phyloP scores from a whole-genome alignment of 2,329 filamentous ascomycete species.

The Salinomyces thailandicus region DNA sequence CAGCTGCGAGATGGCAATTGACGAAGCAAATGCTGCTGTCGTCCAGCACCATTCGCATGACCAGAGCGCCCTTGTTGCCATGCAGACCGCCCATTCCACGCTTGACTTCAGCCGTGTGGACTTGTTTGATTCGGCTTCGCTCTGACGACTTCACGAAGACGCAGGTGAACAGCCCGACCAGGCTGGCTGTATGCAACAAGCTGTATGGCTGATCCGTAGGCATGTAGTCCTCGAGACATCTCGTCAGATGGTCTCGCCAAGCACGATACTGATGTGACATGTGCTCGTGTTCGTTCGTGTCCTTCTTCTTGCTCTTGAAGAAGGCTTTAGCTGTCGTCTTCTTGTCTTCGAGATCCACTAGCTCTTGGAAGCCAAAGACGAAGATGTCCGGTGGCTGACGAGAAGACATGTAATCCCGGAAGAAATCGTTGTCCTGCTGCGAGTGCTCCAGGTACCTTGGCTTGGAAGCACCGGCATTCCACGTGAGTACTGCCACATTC shows the following conservation, averaged over 20 bases:
- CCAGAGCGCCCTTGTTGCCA: slow-evolving; percentile 90
- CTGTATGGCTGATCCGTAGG: slow-evolving; percentile 67
- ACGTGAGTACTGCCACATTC: slow-evolving; percentile 72
- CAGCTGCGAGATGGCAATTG: slow-evolving; percentile 93
- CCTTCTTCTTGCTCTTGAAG: slow-evolving; percentile 75
- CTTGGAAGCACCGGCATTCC: slow-evolving; percentile 97
- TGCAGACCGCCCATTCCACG: slow-evolving; percentile 91
- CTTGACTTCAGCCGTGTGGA: slow-evolving; percentile 78
- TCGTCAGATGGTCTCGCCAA: slow-evolving; percentile 83
- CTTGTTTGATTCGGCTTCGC: slow-evolving; percentile 62
- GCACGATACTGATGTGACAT: slow-evolving; percentile 97
- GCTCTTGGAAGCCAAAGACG: slow-evolving; percentile 92
- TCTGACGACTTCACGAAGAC: slow-evolving; percentile 82
- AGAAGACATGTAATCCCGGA: slow-evolving; percentile 66
- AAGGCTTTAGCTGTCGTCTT: slow-evolving; percentile 91
- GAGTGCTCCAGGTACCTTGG: slow-evolving; percentile 67
- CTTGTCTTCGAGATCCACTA: slow-evolving; percentile 97
- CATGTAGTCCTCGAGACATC: slow-evolving; percentile 74
- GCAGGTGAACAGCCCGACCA: slow-evolving; percentile 92
- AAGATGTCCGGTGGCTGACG: slow-evolving; percentile 77
- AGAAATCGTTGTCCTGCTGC: slow-evolving; percentile 62
- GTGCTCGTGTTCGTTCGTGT: slow-evolving; percentile 69
- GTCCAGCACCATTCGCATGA: slow-evolving; percentile 85
- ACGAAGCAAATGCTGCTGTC: slow-evolving; percentile 92
- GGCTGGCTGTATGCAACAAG: slow-evolving; percentile 74